These are phyloP conservation scores for Lasiosphaeria ovina DNA, from an alignment of 495 filamentous ascomycete genomes.

Conservation along the genomic window DNA sequence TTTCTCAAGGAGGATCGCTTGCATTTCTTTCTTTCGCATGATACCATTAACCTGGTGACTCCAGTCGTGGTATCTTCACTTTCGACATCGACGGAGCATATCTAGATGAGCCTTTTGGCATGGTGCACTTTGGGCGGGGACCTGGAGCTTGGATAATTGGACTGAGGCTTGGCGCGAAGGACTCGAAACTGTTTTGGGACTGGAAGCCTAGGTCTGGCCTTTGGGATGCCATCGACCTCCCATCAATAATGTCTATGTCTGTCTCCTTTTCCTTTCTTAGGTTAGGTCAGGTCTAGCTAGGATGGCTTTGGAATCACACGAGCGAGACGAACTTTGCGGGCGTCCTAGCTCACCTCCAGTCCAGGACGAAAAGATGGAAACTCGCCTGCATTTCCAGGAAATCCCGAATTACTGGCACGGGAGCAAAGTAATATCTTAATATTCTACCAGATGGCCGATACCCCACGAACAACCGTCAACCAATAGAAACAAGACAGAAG, in stretches of 20 bases:
- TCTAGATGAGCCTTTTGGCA: constrained; percentile 1
- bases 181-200: too few species aligned
- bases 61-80: neutral
- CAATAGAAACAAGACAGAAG: too few species aligned
- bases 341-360: too few species aligned
- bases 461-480: too few species aligned
- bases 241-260: neutral
- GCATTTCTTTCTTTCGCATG: neutral
- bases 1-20: neutral
- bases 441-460: too few species aligned
- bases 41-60: neutral
- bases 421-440: too few species aligned
- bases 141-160: constrained; percentile 5
- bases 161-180: neutral
- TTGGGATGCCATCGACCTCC: neutral
- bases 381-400: too few species aligned
- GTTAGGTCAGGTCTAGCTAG: neutral
- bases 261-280: neutral
- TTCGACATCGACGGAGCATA: neutral
- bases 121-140: neutral
- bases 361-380: too few species aligned
- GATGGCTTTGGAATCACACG: neutral
- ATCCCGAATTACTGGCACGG: too few species aligned
- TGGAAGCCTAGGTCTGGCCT: too few species aligned
- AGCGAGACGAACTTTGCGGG: neutral